These are phyloP conservation scores for Neoscytalidium dimidiatum DNA, from an alignment of 2,329 filamentous ascomycete species.

Conservation along the genomic window DNA sequence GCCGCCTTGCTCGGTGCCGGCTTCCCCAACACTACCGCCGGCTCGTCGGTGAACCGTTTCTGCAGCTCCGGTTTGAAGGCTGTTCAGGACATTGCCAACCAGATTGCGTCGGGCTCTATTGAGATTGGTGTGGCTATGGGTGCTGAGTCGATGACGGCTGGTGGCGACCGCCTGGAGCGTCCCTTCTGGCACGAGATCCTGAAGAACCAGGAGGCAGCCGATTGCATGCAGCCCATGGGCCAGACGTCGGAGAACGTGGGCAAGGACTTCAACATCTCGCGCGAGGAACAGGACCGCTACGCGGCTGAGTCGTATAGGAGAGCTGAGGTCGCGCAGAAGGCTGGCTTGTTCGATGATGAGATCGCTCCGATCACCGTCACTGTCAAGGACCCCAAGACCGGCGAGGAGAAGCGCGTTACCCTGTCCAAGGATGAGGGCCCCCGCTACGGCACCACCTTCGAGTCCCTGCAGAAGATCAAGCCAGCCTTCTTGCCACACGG, in stretches of 20 bases:
- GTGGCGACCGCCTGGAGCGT: slow-evolving; percentile 68
- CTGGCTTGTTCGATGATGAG: slow-evolving; percentile 90
- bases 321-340: slow-evolving; percentile 87
- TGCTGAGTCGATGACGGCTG: slow-evolving; percentile 82
- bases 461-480: slow-evolving; percentile 80
- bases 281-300: slow-evolving; percentile 80
- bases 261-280: slow-evolving; percentile 80
- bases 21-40: slow-evolving; percentile 85
- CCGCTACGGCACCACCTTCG: slow-evolving; percentile 83
- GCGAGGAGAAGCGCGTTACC: slow-evolving; percentile 74
- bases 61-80: slow-evolving; percentile 96
- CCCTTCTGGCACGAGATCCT: slow-evolving; percentile 79
- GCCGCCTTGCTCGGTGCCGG: slow-evolving; percentile 87
- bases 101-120: slow-evolving; percentile 79
- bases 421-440: slow-evolving; percentile 88
- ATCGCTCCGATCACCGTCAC: slow-evolving; percentile 84
- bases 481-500: slow-evolving; percentile 91
- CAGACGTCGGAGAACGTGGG: slow-evolving; percentile 97
- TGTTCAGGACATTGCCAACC: slow-evolving; percentile 89
- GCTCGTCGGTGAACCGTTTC: slow-evolving; percentile 88
- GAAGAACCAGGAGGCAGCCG: slow-evolving; percentile 71
- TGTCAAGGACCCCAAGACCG: slow-evolving; percentile 80
- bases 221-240: slow-evolving; percentile 95
- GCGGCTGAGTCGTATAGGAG: slow-evolving; percentile 85
- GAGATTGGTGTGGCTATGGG: slow-evolving; percentile 85